Percentiles rank a stretch among this genome's conserved stretches.
Evolutionary conservation across 805 yeast genomes (phyloP).

Genomic region (Nakazawaea ernobii): DNA sequence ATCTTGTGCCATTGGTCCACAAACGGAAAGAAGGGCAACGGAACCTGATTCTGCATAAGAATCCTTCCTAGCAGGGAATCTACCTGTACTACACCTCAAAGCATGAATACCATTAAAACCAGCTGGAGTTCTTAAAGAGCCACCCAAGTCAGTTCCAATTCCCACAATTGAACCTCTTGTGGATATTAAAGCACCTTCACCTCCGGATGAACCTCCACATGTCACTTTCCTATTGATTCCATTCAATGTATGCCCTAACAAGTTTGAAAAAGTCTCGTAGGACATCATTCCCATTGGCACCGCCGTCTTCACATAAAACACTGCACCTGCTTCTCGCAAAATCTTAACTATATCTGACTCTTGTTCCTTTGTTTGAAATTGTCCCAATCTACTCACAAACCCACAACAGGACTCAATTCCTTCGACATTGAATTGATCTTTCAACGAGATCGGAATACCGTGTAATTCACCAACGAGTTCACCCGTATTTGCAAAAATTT

Average conservation of each 20-base stretch:
- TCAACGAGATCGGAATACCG: conserved; percentile 40
- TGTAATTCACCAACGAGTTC: conserved; percentile 36
- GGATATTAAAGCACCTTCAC: conserved; percentile 34
- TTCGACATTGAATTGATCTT: conserved; percentile 36
- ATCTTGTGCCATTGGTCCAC: conserved; percentile 42
- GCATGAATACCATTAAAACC: conserved; percentile 47
- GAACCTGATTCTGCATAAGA: conserved; percentile 34
- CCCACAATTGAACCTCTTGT: conserved; percentile 43
- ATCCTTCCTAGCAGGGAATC: conserved; percentile 36
- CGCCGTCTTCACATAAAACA: conserved; percentile 37
- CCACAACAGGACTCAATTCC: conserved; percentile 35
- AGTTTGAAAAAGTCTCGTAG: conserved; percentile 32
- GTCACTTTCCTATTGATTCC: conserved; percentile 30
- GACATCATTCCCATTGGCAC: conserved; percentile 40
- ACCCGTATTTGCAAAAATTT: conserved; percentile 26
- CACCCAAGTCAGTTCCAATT: conserved; percentile 62
- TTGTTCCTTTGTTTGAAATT: conserved; percentile 24
- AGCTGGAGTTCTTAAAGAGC: conserved; percentile 51
- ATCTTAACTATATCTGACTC: conserved; percentile 24
- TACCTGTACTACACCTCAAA: conserved; percentile 41
- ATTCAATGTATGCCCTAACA: conserved; percentile 29
- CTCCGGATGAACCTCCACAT: conserved; percentile 42
- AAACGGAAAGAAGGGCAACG: conserved; percentile 34
- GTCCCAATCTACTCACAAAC: conserved; percentile 22
- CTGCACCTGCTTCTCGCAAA: conserved; percentile 32